These are phyloP conservation scores for Ogataea salicorniae DNA, from an alignment of 805 yeast genomes.

Conservation along the genomic window DNA sequence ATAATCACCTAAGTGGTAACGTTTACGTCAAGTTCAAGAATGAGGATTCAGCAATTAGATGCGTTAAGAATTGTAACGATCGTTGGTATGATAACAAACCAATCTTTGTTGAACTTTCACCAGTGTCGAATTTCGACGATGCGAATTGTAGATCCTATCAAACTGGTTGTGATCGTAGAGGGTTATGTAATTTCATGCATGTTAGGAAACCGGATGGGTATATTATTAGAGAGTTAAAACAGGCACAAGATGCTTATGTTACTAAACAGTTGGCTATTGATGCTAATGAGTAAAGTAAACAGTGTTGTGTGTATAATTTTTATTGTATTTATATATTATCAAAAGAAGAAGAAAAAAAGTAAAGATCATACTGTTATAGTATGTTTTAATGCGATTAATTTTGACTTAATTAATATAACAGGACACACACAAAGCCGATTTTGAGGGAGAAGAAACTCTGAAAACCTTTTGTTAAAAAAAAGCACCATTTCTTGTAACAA, in stretches of 20 bases:
- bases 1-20: slow-evolving; percentile 80
- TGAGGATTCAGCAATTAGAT: slow-evolving; percentile 53
- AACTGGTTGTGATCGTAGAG: slow-evolving; percentile 68
- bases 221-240: slow-evolving; percentile 14
- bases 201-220: slow-evolving; percentile 47
- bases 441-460: too few species aligned
- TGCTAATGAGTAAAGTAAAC: too few species aligned
- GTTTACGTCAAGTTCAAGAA: slow-evolving; percentile 64
- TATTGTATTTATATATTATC: too few species aligned
- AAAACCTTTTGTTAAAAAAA: too few species aligned
- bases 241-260: slow-evolving; percentile 1
- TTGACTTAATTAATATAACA: too few species aligned
- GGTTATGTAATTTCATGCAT: slow-evolving; percentile 85
- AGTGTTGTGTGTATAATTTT: too few species aligned
- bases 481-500: too few species aligned
- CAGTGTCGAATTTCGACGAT: slow-evolving; percentile 64
- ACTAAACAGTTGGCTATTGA: background rate
- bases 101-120: slow-evolving; percentile 71
- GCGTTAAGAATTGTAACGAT: slow-evolving; percentile 57
- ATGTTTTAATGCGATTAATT: too few species aligned
- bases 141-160: slow-evolving; percentile 68
- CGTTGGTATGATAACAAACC: slow-evolving; percentile 84
- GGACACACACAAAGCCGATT: too few species aligned
- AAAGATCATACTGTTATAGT: too few species aligned
- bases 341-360: too few species aligned